Conservation (phyloP, 106 monocot species). For the Hemerocallis citrina region DNA sequence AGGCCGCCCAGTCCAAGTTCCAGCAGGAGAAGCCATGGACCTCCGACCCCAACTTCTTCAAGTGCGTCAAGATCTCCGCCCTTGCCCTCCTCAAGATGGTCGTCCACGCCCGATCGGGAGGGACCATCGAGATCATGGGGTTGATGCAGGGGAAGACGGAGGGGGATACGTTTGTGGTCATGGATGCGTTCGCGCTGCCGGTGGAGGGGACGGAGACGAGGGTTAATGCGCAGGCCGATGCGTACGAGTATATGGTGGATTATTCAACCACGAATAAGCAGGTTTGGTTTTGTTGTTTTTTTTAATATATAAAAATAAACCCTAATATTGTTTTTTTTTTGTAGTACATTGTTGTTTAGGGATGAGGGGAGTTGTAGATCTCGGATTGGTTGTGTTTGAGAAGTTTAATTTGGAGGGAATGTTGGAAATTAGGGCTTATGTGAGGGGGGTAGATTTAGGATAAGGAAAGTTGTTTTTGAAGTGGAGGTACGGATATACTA, state of each 20-base stretch:
- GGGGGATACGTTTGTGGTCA: conserved; percentile 77
- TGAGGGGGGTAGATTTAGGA: no score
- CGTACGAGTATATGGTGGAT: conserved; percentile 99
- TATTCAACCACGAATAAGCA: conserved; percentile 87
- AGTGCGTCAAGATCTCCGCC: conserved; percentile 66
- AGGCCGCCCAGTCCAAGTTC: conserved; percentile 42
- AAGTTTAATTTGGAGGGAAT: no score
- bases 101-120: conserved; percentile 87
- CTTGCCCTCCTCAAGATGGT: conserved; percentile 98
- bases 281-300: conserved; percentile 17
- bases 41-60: conserved; percentile 78
- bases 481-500: no score
- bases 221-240: conserved; percentile 92
- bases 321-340: background rate
- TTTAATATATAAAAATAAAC: no score
- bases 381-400: no score
- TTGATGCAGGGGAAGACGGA: conserved; percentile 97
- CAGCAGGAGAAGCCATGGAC: conserved; percentile 92
- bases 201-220: conserved; percentile 98
- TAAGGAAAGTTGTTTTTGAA: no score
- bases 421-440: no score
- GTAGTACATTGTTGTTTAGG: background rate
- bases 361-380: no score
- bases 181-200: conserved; percentile 97
- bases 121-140: conserved; percentile 97